Evolutionary conservation across 2,329 filamentous ascomycete species (phyloP).

Genomic region (Cryphonectria naterciae): DNA sequence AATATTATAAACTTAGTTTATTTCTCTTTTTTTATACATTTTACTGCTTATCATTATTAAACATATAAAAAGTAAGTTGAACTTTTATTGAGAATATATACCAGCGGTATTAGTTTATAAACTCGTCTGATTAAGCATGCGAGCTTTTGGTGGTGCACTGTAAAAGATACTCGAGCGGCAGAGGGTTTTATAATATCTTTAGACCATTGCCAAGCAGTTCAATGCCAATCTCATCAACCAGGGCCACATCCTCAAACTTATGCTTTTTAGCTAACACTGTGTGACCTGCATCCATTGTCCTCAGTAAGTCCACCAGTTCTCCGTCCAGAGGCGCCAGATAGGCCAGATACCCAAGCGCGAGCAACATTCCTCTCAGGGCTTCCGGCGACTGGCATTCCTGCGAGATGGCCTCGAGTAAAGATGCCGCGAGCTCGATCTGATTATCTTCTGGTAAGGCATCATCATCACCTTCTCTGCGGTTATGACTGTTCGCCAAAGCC

Average conservation of each 20-base stretch:
- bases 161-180: too few relatives aligned
- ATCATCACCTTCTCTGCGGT: slow-evolving; percentile 59
- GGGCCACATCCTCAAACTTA: slow-evolving; percentile 58
- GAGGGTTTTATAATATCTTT: slow-evolving; percentile 34
- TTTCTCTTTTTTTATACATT: too few relatives aligned
- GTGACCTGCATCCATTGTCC: slow-evolving; percentile 73
- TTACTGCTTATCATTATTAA: too few relatives aligned
- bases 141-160: too few relatives aligned
- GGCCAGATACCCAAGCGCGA: slow-evolving; percentile 75
- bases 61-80: too few relatives aligned
- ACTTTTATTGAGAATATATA: too few relatives aligned
- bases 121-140: too few relatives aligned
- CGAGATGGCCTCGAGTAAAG: slow-evolving; percentile 73
- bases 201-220: slow-evolving; percentile 58
- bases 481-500: slow-evolving; percentile 69
- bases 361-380: slow-evolving; percentile 74
- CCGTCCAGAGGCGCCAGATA: slow-evolving; percentile 73
- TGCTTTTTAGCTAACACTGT: slow-evolving; percentile 63
- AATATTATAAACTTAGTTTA: too few relatives aligned
- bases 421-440: slow-evolving; percentile 81
- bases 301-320: slow-evolving; percentile 78
- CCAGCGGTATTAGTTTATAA: too few relatives aligned
- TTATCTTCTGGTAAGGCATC: slow-evolving; percentile 68
- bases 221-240: slow-evolving; percentile 59
- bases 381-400: slow-evolving; percentile 67